Base-by-base conservation (phyloP, 331 rosid species). In the Cydonia oblonga region DNA sequence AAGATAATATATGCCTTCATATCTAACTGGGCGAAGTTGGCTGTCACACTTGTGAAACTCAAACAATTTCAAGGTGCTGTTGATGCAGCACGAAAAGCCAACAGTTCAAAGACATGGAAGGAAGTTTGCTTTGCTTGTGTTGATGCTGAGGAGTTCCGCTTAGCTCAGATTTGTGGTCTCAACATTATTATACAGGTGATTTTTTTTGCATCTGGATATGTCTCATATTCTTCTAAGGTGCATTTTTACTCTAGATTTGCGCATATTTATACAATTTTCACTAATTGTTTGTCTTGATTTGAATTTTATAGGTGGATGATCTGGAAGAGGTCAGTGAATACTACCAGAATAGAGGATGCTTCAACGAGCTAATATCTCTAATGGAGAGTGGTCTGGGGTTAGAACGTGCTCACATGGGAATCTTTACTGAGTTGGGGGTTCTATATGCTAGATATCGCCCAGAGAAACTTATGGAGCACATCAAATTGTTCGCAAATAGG, bases 61-160 rank as follows among this genome's bases (percentile, higher is more conserved):
- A 77, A 88, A 72, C 99, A 95, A 78, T 95, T 91, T 88, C 99
- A 95, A 83, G 96, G 97, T 23, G 99, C 99, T 26, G 99, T 91
- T 75, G 99, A 95, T 84, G 99, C 99, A 42, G 99, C 99, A 81
- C 82, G 99, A 82, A 95, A 95, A 84, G 99, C 99, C 71, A 95
- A 95, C 87, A 95, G 99, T 60, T 81, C 97, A 14, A 95, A 95
- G 87, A 95, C 99, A 81, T 95, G 99, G 99, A 95, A 95, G 84
- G 99, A 95, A 81, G 97, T 95, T 72, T 95, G 99, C 87, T 95
- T 91, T 86, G 97, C 99, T 49, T 95, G 99, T 76, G 99, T 95
- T 70, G 97, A 95, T 76, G 97, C 96, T 19, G 99, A 95, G 88
- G 99, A 95, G 83, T 95, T 95, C 89, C 99, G 99, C 78, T 75